Percentiles rank a stretch among this genome's conserved stretches.
Conservation (phyloP, 2,329 filamentous ascomycete species). For the Pseudogymnoascus sp. region DNA sequence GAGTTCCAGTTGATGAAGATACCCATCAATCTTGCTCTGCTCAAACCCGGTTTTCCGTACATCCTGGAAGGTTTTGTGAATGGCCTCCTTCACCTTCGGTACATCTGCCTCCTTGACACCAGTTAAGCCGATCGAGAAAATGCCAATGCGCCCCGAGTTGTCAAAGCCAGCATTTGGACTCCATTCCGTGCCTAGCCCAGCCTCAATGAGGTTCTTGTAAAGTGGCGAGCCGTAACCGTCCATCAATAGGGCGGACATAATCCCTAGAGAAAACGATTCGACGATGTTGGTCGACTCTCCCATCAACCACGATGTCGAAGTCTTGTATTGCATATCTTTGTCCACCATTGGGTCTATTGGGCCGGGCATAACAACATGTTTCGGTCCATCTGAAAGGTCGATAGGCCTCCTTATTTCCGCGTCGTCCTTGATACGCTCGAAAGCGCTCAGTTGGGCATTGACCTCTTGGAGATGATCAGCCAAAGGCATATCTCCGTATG, state of each 20-base stretch:
- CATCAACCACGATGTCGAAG: constrained; percentile 86
- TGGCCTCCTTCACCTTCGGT: constrained; percentile 63
- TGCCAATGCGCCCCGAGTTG: constrained; percentile 63
- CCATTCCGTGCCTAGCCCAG: constrained; percentile 84
- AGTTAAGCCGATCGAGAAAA: constrained; percentile 85
- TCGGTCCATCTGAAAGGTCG: constrained; percentile 57
- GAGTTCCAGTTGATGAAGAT: constrained; percentile 90
- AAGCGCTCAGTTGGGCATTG: constrained; percentile 63
- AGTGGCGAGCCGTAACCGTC: constrained; percentile 94
- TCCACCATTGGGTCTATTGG: constrained; percentile 83
- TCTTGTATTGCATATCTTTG: constrained; percentile 83
- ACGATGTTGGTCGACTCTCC: constrained; percentile 74
- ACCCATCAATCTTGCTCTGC: constrained; percentile 81
- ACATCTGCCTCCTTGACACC: constrained; percentile 81
- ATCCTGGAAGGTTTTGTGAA: constrained; percentile 64
- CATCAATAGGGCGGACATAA: constrained; percentile 77
- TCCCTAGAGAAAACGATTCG: constrained; percentile 78
- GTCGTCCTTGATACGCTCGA: constrained; percentile 63
- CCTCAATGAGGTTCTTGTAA: constrained; percentile 81
- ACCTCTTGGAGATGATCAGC: constrained; percentile 73
- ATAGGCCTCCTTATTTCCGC: constrained; percentile 69
- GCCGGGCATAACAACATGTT: constrained; percentile 63
- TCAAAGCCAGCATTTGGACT: constrained; percentile 94
- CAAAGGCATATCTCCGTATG: constrained; percentile 89
- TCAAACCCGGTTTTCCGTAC: constrained; percentile 74